Evolutionary conservation across 2,329 filamentous ascomycete species (phyloP).

Genomic region (Nigrospora sphaerica): DNA sequence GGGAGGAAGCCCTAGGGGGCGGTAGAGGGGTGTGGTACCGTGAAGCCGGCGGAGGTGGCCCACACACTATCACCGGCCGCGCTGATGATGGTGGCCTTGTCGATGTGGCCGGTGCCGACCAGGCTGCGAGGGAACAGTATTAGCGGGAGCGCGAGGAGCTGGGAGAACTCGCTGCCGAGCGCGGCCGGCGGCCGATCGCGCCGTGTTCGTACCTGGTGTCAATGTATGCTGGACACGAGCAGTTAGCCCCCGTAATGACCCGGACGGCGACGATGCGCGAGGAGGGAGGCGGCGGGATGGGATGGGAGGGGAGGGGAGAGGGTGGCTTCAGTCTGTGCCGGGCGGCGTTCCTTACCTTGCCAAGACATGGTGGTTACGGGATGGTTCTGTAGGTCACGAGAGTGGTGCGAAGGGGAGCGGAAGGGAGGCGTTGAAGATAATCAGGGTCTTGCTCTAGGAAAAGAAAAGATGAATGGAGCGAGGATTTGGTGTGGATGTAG

Average conservation of each 20-base stretch:
- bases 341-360: slow-evolving; percentile 52
- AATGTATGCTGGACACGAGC: slow-evolving; percentile 43
- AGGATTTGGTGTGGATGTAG: no score
- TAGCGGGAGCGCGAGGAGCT: no score
- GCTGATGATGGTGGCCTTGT: slow-evolving; percentile 82
- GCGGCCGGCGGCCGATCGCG: neutral
- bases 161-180: no score
- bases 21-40: slow-evolving; percentile 43
- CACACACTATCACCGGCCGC: slow-evolving; percentile 72
- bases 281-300: no score
- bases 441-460: no score
- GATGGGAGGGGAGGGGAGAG: neutral
- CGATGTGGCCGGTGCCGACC: slow-evolving; percentile 69
- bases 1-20: neutral
- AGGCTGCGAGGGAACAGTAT: slow-evolving; percentile 48
- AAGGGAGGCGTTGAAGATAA: no score
- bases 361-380: slow-evolving; percentile 52
- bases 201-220: slow-evolving; percentile 46
- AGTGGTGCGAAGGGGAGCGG: no score
- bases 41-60: slow-evolving; percentile 65
- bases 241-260: neutral
- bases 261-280: no score
- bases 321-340: slow-evolving; percentile 5
- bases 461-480: no score
- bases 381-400: slow-evolving; percentile 2